phyloP scores from a whole-genome alignment of 805 yeast species.

The Sungouiozyma intestinalis region DNA sequence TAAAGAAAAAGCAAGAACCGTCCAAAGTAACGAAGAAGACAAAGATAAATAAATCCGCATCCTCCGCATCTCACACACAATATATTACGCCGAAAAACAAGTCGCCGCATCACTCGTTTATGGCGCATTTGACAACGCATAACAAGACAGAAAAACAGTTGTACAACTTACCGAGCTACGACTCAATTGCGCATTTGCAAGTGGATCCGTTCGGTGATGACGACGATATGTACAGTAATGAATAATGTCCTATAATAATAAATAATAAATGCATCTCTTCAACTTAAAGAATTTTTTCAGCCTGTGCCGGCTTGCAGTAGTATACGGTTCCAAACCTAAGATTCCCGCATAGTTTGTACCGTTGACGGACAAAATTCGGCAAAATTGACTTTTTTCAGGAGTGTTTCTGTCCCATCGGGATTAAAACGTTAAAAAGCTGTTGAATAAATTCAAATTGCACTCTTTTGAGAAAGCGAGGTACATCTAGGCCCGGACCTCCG shows the following conservation, averaged over 20 bases:
- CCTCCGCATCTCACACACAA: too few relatives aligned
- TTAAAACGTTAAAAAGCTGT: too few relatives aligned
- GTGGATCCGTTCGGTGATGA: not conserved
- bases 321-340: too few relatives aligned
- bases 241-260: not conserved
- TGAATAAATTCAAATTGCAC: too few relatives aligned
- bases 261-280: too few relatives aligned
- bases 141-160: not conserved
- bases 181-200: not conserved
- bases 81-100: not conserved
- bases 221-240: not conserved
- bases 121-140: not conserved
- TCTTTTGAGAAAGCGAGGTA: too few relatives aligned
- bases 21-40: not conserved
- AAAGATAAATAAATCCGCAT: not conserved
- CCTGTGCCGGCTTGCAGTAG: too few relatives aligned
- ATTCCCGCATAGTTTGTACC: too few relatives aligned
- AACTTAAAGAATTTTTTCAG: not conserved
- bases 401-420: too few relatives aligned
- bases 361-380: too few relatives aligned
- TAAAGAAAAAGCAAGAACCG: not conserved
- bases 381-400: too few relatives aligned
- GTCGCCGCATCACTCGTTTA: not conserved
- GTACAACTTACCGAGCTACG: not conserved
- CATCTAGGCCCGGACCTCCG: too few relatives aligned